Conservation (phyloP, 2,329 filamentous ascomycete genomes). For the Fusarium cyanostomum region DNA sequence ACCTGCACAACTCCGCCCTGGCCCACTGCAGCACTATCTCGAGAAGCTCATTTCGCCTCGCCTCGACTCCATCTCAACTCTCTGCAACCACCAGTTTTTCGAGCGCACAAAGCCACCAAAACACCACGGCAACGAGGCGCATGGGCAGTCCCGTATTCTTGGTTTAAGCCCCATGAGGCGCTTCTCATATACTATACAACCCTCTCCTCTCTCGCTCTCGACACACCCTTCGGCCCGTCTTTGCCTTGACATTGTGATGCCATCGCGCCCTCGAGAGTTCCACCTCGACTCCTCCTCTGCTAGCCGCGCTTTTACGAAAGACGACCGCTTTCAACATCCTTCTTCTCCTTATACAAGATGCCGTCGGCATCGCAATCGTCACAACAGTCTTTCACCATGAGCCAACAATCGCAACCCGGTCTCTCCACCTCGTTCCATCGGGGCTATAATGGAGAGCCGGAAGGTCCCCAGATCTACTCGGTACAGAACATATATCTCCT, state of each 20-base stretch:
- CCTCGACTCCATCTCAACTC: conserved; percentile 42
- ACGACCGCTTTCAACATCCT: background rate
- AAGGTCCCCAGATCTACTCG: conserved; percentile 69
- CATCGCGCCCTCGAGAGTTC: conserved; percentile 8
- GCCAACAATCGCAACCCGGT: conserved; percentile 60
- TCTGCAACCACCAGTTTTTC: conserved; percentile 41
- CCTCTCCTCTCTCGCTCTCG: conserved; percentile 12
- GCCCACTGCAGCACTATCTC: conserved; percentile 34
- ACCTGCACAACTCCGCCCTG: conserved; percentile 34
- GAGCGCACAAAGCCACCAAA: conserved; percentile 39
- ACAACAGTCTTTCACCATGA: conserved; percentile 67
- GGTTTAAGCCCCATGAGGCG: conserved; percentile 30
- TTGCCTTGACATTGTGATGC: conserved; percentile 27
- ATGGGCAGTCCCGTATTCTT: conserved; percentile 33
- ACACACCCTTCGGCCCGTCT: conserved; percentile 18
- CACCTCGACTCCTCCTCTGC: background rate
- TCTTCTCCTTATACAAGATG: conserved; percentile 38
- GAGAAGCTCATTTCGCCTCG: conserved; percentile 41
- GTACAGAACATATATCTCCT: conserved; percentile 51
- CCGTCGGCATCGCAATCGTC: conserved; percentile 61
- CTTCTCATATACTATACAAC: conserved; percentile 9
- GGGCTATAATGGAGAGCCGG: conserved; percentile 47
- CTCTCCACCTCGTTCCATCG: conserved; percentile 51
- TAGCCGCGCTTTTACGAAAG: background rate
- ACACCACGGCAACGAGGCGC: conserved; percentile 31